These are phyloP conservation scores for Azolla pinnata DNA, from an alignment of 75 land plant species.

Conservation along the genomic window DNA sequence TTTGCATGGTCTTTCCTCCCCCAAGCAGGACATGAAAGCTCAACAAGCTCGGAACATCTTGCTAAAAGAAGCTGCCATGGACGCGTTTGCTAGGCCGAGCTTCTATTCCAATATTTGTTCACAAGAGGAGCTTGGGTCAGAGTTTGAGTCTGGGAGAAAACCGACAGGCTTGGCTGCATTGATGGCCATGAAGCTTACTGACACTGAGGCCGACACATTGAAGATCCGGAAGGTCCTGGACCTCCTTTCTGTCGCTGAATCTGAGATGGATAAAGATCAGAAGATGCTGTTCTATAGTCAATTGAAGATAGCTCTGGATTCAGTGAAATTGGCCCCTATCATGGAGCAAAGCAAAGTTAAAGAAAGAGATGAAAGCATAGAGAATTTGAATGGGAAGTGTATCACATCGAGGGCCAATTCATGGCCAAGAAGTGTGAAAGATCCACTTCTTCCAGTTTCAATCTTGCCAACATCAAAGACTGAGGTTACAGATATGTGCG, in stretches of 20 bases:
- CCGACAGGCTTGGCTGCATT: slow-evolving; percentile 1
- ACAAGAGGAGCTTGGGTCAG: neutral
- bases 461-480: too few relatives aligned
- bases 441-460: neutral
- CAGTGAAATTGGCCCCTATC: neutral
- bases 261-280: neutral
- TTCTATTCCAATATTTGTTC: neutral
- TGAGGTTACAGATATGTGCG: too few relatives aligned
- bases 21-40: neutral
- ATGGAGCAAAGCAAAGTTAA: neutral
- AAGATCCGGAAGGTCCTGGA: neutral
- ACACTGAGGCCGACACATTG: neutral
- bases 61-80: slow-evolving; percentile 8
- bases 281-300: slow-evolving; percentile 3
- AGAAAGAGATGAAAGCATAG: neutral
- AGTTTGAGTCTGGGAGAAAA: neutral
- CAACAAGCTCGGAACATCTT: slow-evolving; percentile 2
- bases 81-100: slow-evolving; percentile 6
- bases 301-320: neutral
- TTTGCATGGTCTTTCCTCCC: neutral
- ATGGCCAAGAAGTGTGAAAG: slow-evolving; percentile 4
- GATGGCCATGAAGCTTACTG: slow-evolving; percentile 6
- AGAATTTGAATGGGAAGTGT: neutral
- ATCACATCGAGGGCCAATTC: slow-evolving; percentile 1
- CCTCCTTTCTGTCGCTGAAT: slow-evolving; percentile 4